These are phyloP conservation scores for Gossypium aridum DNA, from an alignment of 441 rosid genomes.

Conservation along the genomic window DNA sequence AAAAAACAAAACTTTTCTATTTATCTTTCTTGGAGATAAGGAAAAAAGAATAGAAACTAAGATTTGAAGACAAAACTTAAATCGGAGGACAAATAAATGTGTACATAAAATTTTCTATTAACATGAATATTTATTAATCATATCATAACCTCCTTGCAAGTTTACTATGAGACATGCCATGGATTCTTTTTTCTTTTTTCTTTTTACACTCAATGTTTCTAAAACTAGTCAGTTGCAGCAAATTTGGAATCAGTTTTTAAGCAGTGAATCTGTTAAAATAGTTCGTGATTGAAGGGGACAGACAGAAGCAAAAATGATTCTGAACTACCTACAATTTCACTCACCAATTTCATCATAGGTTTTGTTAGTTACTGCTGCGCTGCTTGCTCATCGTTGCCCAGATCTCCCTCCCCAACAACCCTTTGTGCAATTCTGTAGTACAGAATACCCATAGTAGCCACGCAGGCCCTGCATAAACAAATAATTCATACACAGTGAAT, in stretches of 20 bases:
- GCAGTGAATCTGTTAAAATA: background rate
- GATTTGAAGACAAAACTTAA: background rate
- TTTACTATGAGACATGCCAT: background rate
- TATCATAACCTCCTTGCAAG: background rate
- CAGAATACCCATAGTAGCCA: slow-evolving; percentile 96
- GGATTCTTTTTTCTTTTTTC: background rate
- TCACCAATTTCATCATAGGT: slow-evolving; percentile 9
- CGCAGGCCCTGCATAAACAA: slow-evolving; percentile 75
- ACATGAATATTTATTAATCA: background rate
- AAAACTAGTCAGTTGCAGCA: background rate
- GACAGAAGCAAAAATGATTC: background rate
- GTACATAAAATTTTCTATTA: no score
- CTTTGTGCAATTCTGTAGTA: slow-evolving; percentile 87
- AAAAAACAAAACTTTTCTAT: background rate
- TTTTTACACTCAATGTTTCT: background rate
- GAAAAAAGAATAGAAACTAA: background rate
- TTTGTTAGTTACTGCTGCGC: slow-evolving; percentile 34
- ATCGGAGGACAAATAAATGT: no score
- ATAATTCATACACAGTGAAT: background rate
- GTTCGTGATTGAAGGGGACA: background rate
- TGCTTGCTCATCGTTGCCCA: slow-evolving; percentile 42
- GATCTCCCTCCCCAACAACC: slow-evolving; percentile 48
- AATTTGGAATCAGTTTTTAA: background rate
- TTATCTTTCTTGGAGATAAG: background rate
- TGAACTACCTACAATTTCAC: background rate